These are phyloP conservation scores for Trichophyton verrucosum DNA, from an alignment of 2,329 filamentous ascomycete species.

Conservation along the genomic window DNA sequence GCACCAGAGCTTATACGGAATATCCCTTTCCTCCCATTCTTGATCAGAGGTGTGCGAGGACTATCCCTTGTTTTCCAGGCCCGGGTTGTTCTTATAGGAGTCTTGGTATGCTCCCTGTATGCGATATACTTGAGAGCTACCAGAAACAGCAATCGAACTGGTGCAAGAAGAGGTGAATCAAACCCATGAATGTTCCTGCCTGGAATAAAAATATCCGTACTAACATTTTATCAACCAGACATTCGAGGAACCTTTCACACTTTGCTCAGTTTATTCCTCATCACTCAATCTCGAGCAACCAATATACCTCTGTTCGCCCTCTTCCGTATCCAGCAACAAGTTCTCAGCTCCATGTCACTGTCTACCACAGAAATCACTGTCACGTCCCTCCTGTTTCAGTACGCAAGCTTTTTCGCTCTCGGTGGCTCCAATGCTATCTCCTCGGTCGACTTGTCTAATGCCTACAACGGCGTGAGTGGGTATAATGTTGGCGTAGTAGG, in stretches of 20 bases:
- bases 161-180: not conserved
- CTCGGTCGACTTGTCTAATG: conserved; percentile 84
- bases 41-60: conserved; percentile 29
- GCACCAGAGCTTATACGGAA: conserved; percentile 62
- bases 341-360: conserved; percentile 33
- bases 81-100: conserved; percentile 38
- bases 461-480: conserved; percentile 77
- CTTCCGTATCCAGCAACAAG: conserved; percentile 51
- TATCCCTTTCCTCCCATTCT: conserved; percentile 22
- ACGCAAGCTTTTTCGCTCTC: conserved; percentile 75
- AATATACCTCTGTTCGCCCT: conserved; percentile 79
- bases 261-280: conserved; percentile 61
- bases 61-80: conserved; percentile 39
- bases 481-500: conserved; percentile 78
- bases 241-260: conserved; percentile 44
- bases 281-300: conserved; percentile 73
- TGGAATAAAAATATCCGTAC: not conserved
- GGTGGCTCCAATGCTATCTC: conserved; percentile 92
- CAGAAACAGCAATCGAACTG: not conserved
- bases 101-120: conserved; percentile 25
- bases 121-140: conserved; percentile 15
- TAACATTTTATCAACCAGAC: conserved; percentile 3
- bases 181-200: not conserved
- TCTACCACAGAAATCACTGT: conserved; percentile 49
- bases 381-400: conserved; percentile 63